A percentile compares a stretch with the other conserved stretches of the same genome.
These are phyloP conservation scores for Vicia sativa DNA, from an alignment of 306 rosid genomes.

Conservation along the genomic window DNA sequence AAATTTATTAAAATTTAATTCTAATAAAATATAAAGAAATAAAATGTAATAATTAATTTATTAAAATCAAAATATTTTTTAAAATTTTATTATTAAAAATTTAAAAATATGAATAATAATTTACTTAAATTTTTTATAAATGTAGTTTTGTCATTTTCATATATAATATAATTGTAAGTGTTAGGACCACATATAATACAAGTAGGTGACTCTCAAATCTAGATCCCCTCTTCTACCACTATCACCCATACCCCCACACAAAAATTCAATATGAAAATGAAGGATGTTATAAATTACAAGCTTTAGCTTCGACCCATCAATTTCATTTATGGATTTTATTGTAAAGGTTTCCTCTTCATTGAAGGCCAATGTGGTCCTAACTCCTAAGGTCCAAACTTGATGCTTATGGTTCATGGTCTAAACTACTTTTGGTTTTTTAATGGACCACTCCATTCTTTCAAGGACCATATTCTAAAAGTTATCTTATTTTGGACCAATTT, in stretches of 20 bases:
- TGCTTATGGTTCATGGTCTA: constrained; percentile 49
- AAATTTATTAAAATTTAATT: too few relatives aligned
- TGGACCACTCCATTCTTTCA: constrained; percentile 53
- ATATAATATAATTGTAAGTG: constrained; percentile 2
- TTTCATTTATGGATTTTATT: constrained; percentile 39
- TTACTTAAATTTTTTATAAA: too few relatives aligned
- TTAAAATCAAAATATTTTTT: too few relatives aligned
- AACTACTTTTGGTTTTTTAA: constrained; percentile 31
- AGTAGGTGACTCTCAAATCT: constrained; percentile 13
- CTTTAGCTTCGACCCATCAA: constrained; percentile 46
- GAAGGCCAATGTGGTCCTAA: constrained; percentile 38
- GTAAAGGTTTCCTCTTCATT: constrained; percentile 31
- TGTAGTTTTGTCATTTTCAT: too few relatives aligned
- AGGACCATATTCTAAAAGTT: constrained; percentile 10
- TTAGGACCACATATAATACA: constrained; percentile 31
- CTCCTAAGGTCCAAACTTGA: constrained; percentile 39
- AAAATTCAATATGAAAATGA: constrained; percentile 15
- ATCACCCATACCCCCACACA: constrained; percentile 11
- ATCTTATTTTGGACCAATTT: constrained; percentile 36
- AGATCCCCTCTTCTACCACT: constrained; percentile 12
- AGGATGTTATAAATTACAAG: constrained; percentile 24
- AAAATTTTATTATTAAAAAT: too few relatives aligned
- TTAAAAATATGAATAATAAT: too few relatives aligned
- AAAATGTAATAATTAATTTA: too few relatives aligned
- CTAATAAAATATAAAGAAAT: too few relatives aligned